phyloP scores from a whole-genome alignment of 2,329 filamentous ascomycete species.

The Penicillium sp. region DNA sequence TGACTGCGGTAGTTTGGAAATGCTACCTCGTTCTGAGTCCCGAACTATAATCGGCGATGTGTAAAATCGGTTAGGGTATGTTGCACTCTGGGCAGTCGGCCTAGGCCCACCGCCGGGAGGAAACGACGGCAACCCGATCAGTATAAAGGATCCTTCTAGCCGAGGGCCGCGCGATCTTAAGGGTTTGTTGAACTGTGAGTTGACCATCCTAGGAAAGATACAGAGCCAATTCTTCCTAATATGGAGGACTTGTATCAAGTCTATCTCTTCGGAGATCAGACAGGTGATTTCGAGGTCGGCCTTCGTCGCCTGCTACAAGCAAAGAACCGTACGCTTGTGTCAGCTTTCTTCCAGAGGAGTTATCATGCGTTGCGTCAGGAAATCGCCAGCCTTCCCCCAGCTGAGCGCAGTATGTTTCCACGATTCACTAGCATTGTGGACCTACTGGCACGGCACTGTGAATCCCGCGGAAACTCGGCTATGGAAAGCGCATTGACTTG shows the following conservation, averaged over 20 bases:
- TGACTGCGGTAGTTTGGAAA: background rate
- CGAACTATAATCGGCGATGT: background rate
- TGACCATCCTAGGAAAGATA: background rate
- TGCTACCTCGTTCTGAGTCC: slow-evolving; percentile 5
- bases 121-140: background rate
- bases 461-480: slow-evolving; percentile 42
- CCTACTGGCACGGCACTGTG: slow-evolving; percentile 40
- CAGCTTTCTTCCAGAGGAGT: slow-evolving; percentile 49
- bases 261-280: slow-evolving; percentile 55
- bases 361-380: slow-evolving; percentile 48
- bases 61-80: background rate
- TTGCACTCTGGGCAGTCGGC: too few relatives aligned
- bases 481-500: slow-evolving; percentile 50
- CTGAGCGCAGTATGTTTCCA: slow-evolving; percentile 42
- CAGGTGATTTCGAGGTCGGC: slow-evolving; percentile 47
- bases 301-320: slow-evolving; percentile 47
- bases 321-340: slow-evolving; percentile 49
- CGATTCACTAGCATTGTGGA: slow-evolving; percentile 47
- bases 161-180: background rate
- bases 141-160: slow-evolving; percentile 19
- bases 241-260: slow-evolving; percentile 41
- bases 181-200: background rate
- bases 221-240: slow-evolving; percentile 13
- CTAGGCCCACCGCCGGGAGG: background rate
- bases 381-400: slow-evolving; percentile 41